These are phyloP conservation scores for Citrullus colocynthis DNA, from an alignment of 306 rosid species.

Conservation along the genomic window DNA sequence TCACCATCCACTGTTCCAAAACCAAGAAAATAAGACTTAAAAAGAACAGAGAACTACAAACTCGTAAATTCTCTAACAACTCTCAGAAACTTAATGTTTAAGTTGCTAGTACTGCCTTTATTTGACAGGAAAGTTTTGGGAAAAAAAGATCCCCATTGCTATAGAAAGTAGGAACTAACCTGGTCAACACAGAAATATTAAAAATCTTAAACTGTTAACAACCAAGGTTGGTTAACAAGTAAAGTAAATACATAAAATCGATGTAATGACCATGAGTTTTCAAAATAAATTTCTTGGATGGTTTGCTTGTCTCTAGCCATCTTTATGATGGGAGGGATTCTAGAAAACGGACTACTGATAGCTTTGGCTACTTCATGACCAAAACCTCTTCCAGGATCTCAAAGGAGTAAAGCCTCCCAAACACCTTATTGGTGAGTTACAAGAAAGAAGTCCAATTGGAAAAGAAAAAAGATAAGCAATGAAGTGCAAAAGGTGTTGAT, in stretches of 20 bases:
- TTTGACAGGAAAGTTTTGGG: not conserved
- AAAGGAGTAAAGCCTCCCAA: too few relatives aligned
- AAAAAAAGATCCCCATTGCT: not conserved
- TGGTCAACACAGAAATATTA: not conserved
- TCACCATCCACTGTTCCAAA: constrained; percentile 92
- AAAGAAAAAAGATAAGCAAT: too few relatives aligned
- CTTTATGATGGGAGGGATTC: not conserved
- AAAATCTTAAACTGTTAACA: not conserved
- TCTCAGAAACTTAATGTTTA: not conserved
- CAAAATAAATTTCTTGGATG: not conserved
- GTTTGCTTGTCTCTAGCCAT: not conserved
- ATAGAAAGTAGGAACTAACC: not conserved
- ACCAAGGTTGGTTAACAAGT: not conserved
- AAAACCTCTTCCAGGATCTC: not conserved
- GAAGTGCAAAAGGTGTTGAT: too few relatives aligned
- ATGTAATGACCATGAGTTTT: not conserved
- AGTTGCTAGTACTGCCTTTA: not conserved
- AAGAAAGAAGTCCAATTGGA: too few relatives aligned
- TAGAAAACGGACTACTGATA: not conserved
- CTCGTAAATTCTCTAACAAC: not conserved
- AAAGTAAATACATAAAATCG: not conserved
- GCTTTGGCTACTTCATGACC: not conserved
- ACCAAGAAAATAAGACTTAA: constrained; percentile 10
- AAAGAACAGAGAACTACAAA: constrained; percentile 1
- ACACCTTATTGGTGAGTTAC: too few relatives aligned